phyloP scores from a whole-genome alignment of 1,284 basidiomycete species.

The Gymnopus androsaceus region DNA sequence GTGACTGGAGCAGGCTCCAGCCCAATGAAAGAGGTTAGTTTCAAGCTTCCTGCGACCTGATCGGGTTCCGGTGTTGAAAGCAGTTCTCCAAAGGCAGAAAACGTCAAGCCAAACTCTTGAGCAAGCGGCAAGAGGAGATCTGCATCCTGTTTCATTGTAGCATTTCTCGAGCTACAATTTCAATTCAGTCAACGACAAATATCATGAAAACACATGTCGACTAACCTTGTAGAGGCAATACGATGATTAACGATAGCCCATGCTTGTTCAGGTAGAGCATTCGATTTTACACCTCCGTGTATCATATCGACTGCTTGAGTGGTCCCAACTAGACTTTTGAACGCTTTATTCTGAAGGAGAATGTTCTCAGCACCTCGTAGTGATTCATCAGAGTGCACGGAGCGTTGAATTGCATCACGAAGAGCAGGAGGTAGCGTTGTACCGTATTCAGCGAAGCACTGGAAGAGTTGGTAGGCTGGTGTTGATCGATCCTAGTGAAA shows the following conservation, averaged over 20 bases:
- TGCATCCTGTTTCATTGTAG: conserved; percentile 34
- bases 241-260: conserved; percentile 62
- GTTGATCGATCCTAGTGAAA: conserved; percentile 23
- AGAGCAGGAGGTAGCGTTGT: conserved; percentile 34
- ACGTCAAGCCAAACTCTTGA: conserved; percentile 36
- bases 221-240: conserved; percentile 45
- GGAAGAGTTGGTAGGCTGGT: conserved; percentile 28
- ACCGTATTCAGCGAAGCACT: conserved; percentile 36
- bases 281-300: conserved; percentile 60
- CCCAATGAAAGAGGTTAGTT: conserved; percentile 36
- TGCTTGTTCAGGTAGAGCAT: conserved; percentile 60
- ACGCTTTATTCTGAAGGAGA: conserved; percentile 26
- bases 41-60: conserved; percentile 23
- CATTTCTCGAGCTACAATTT: conserved; percentile 32
- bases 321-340: conserved; percentile 42
- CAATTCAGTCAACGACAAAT: neutral
- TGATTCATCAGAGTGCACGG: conserved; percentile 28
- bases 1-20: conserved; percentile 48
- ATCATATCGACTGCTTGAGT: conserved; percentile 62
- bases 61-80: conserved; percentile 27
- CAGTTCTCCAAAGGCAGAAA: conserved; percentile 41
- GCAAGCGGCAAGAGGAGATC: conserved; percentile 37
- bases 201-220: neutral
- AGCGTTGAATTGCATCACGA: conserved; percentile 26
- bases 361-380: conserved; percentile 34